Base-by-base conservation (phyloP, 2,329 filamentous ascomycete genomes). In the Monosporascus sp. region DNA sequence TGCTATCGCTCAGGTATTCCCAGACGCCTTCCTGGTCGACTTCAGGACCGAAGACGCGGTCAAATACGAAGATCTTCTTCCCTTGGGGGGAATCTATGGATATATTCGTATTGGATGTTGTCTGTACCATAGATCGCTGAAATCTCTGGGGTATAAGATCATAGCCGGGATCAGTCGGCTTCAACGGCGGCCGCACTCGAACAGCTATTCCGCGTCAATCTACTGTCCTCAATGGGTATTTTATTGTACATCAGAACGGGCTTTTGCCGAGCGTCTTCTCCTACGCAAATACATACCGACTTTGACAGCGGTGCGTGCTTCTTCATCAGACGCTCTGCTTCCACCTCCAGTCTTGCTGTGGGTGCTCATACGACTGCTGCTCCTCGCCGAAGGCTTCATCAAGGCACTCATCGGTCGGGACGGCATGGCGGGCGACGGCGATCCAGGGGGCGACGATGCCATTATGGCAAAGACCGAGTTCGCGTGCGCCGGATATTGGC, bases 111-210 rank as follows among this genome's bases (percentile, higher is more conserved):
- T 88, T 80, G 17, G 90, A 90, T 11, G 87, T 91, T 55, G 93
- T 89, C 60, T 97, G 91, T 57, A 95, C 91, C 77, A 93, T 96
- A 39, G 92, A 87, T 58, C 88, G 84, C 70, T 96, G 93, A 67
- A 99, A 99, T 65, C 94, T 85, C 71, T 96, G 92, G 15, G 94
- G 94, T 53, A 99, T 94, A 59, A 97, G 83, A 58, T 99, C 94
- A 75, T 82, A 99, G 57, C 92, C 93, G 6, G 94, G 94, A 70
- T 99, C 94, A 60, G 81, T 82, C 6, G 90, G 77, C 62, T 86
- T 85, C 53, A 97, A 79, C 51, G 93, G 87, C 48, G 94, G 94
- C 63, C 94, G 90, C 48, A 97, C 87, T 69, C 94, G 91, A 64
- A 99, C 90, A 69, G 88, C 94, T 97, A 50, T 42, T 18, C n/a